Evolutionary conservation across 2,329 filamentous ascomycete genomes (phyloP), one percentile per base, ranked within the genome.

Genomic region (Stagonosporopsis vannaccii): DNA sequence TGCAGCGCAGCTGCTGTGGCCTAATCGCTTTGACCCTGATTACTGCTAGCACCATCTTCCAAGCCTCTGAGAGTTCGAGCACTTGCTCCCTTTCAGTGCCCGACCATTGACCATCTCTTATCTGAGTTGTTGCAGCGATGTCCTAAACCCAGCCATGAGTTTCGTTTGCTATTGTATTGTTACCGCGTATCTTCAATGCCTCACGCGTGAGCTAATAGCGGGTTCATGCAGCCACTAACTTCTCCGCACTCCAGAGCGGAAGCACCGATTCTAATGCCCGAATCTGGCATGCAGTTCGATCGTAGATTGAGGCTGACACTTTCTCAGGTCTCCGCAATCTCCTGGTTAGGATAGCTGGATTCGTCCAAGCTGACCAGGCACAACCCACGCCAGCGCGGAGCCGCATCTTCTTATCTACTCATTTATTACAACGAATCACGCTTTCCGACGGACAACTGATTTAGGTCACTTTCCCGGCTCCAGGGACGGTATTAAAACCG

Each of bases 311-410:
- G 25, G 26, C 12, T 35, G 13, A 19, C 17, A 1, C 11, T 4
- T 13, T 20, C 23, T 12, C 15, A 15, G 20, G 43, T 33, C 41
- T 44, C 46, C 26, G 40, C 45, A 45, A 35, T 35, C 25, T 17
- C n/a, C 41, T 51, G 49, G 49, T 22, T 49, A 49, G 32, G 20
- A 49, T 55, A 32, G 9, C 51, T 42, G 25, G 6, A 55, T 55
- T 44, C 6, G 39, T 36, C 15, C 19, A 44, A 39, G 17, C 8
- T 39, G 30, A 55, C 44, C 51, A 51, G 40, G 5, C 15, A 42
- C 25, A 8, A 46, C 13, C 20, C 12, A 28, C n/a, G n/a, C 32
- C 32, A 20, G 17, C 20, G 35, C 51, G 44, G 45, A 48, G 44
- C 39, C 44, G 28, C 39, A 44, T 2, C 12, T 44, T 15, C 36